These are phyloP conservation scores for Halteria grandinella DNA, from an alignment of 73 alveolate species.

Conservation along the genomic window DNA sequence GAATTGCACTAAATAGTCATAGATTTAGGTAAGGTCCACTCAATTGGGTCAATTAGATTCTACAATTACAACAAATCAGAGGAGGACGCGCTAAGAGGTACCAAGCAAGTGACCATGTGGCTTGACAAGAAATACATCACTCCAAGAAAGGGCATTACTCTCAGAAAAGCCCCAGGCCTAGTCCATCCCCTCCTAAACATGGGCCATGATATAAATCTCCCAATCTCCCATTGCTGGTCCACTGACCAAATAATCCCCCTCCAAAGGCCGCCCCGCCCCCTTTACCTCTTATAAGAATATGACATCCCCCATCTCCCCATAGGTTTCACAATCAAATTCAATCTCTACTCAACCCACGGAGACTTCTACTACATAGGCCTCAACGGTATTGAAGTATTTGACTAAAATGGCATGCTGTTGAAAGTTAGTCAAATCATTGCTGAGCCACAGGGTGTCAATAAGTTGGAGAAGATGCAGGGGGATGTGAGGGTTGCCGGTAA, in stretches of 20 bases:
- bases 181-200: conserved; percentile 49
- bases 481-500: conserved; percentile 85
- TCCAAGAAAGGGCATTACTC: conserved; percentile 61
- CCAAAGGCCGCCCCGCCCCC: conserved; percentile 12
- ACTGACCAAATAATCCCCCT: conserved; percentile 42
- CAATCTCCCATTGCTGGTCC: conserved; percentile 64
- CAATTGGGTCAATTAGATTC: conserved; percentile 68
- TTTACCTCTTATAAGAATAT: conserved; percentile 61
- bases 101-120: conserved; percentile 51
- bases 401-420: conserved; percentile 61
- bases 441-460: conserved; percentile 28
- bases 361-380: conserved; percentile 87
- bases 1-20: conserved; percentile 62
- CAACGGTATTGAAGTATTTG: conserved; percentile 82
- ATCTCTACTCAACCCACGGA: conserved; percentile 80
- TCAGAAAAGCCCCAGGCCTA: conserved; percentile 84
- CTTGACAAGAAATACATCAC: conserved; percentile 71
- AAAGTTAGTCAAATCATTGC: conserved; percentile 25
- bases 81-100: conserved; percentile 86
- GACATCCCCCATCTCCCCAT: conserved; percentile 69
- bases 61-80: conserved; percentile 80
- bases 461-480: conserved; percentile 64
- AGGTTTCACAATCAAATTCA: conserved; percentile 74
- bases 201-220: conserved; percentile 74
- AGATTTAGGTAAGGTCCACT: conserved; percentile 53